Base-by-base conservation (phyloP, 768 basidiomycete species). In the Piloderma croceum region DNA sequence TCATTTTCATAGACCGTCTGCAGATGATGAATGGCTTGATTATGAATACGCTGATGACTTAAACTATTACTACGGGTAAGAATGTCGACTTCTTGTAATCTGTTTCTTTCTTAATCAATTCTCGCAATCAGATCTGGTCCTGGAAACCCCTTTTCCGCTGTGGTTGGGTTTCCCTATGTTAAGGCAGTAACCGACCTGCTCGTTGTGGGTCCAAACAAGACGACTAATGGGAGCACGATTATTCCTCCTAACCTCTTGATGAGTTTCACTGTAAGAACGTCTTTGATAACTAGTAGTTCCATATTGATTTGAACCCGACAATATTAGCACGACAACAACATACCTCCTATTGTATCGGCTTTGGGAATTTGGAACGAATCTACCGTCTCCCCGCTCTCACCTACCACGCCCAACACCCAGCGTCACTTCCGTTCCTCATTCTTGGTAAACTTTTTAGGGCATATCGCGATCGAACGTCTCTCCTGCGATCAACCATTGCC, bases 31-130 rank as follows among this genome's bases (percentile, higher is more conserved):
- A 48, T 70, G 69, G 70, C 45, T 64, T 6, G 55, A 67, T 31
- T 71, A 70, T 34, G 70, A 71, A 45, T 70, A 71, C 39, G 68
- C 68, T 2, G 47, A 65, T 31, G 70, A 71, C 42, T 53, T 71
- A 34, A 69, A 68, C 45, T 71, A 71, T 36, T 70, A 70, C 47
- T 70, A 70, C 35, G 69, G 69, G 64, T 62, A 42, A n/a, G 56
- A 6, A 7, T 17, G 15, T 23, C 27, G n/a, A n/a, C 32, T 37
- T 19, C 27, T 17, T 12, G 20, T 9, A 33, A n/a, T 32, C 36
- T n/a, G 18, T 21, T 5, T 31, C 20, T 5, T 29, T 21, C 12
- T 36, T n/a, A 11, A 21, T 32, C n/a, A 22, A 22, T 19, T 6
- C 13, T n/a, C 38, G 4, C 21, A 6, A 17, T 7, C 40, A 68